Base-by-base conservation (phyloP, 1,139 yeast genomes). In the Pichia norvegensis region DNA sequence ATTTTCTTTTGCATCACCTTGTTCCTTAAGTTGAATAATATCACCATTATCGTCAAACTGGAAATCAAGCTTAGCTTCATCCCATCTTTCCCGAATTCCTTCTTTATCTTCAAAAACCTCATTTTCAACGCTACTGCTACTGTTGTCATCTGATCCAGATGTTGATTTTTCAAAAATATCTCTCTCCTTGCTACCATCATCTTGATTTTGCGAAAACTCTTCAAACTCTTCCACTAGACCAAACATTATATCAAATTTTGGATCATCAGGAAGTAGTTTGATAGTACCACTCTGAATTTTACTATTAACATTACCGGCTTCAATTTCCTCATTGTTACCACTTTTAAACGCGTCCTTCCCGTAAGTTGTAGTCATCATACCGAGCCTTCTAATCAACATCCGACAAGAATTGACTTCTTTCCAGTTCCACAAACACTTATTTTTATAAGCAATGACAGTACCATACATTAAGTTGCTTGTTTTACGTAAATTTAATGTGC, bases 381-480 rank as follows among this genome's bases (percentile, higher is more conserved):
- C 20, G 11, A 36, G 29, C 29, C 46, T 25, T 25, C 46, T 46
- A 17, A 50, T 46, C 13, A 47, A 25, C 44, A 35, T 36, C 8
- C 51, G 42, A n/a, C 49, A 47, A 29, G 33, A 47, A 23, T 23
- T 40, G 1, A 41, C 48, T 13, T 52, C 55, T 21, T 43, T 52
- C 45, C 50, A 52, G 19, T 44, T 41, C 25, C 27, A 19, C 1
- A 51, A 42, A 23, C 52, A 49, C 37, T 49, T 44, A 4, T 40
- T 41, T 20, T 67, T 72, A 58, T 76, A 79, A 29, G 77, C 69
- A 36, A 80, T 57, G 0, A 82, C 67, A 2, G 79, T 69, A 0
- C 88, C 88, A 53, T 74, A 72, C 49, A 81, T 60, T 22, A 81
- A 60, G 46, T 66, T 73, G 0, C 85, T 76, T 0, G 73, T 65